A percentile compares a stretch with the other conserved stretches of the same genome.
Evolutionary conservation across 257 asterid species (phyloP).

Genomic region (Solanum ahanhuiri): DNA sequence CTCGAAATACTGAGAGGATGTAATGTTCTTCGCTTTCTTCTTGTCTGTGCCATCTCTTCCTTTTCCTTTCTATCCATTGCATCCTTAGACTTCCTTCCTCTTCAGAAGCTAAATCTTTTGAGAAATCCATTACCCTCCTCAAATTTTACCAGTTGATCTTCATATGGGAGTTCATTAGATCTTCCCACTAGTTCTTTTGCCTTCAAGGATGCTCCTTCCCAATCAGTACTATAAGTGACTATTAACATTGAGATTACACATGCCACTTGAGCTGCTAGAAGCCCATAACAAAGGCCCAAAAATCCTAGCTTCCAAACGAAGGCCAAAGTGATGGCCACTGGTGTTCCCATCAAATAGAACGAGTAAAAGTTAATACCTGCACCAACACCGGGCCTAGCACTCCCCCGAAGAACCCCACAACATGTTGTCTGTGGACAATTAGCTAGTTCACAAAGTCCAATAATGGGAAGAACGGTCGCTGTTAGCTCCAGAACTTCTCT

Average conservation of each 20-base stretch:
- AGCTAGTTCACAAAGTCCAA: conserved; percentile 92
- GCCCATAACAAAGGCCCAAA: conserved; percentile 85
- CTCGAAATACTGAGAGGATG: not conserved
- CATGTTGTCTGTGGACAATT: conserved; percentile 93
- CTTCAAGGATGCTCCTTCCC: conserved; percentile 63
- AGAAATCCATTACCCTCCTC: conserved; percentile 32
- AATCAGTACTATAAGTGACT: conserved; percentile 55
- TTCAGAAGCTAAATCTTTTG: conserved; percentile 15
- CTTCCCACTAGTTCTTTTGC: conserved; percentile 68
- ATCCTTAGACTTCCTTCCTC: not conserved
- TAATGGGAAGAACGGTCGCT: conserved; percentile 54
- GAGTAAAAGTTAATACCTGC: conserved; percentile 78
- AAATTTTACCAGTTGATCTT: conserved; percentile 31
- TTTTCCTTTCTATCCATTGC: conserved; percentile 7
- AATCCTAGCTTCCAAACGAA: conserved; percentile 61
- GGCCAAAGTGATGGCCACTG: conserved; percentile 68
- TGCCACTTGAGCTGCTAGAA: conserved; percentile 77
- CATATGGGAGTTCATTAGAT: conserved; percentile 23
- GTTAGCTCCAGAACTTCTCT: conserved; percentile 59
- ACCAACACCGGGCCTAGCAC: conserved; percentile 69
- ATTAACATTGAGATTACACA: conserved; percentile 61
- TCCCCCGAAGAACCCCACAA: conserved; percentile 84
- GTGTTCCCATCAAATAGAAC: conserved; percentile 77
- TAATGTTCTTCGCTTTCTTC: not conserved
- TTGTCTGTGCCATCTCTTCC: not conserved